phyloP scores from a whole-genome alignment of 2,329 filamentous ascomycete genomes.

The Parafenestella ontariensis region DNA sequence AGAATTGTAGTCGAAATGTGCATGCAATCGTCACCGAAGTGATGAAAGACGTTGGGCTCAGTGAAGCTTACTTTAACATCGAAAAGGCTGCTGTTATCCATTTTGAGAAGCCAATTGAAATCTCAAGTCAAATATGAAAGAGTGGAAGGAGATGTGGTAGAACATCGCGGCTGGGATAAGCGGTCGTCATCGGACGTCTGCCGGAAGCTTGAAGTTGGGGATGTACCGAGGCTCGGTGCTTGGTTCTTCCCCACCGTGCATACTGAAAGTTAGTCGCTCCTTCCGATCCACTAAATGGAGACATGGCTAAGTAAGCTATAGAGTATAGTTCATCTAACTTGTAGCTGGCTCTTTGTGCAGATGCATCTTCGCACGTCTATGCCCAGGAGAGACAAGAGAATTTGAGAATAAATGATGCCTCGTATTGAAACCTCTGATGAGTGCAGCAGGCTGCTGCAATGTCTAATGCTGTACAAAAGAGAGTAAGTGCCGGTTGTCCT shows the following conservation, averaged over 20 bases:
- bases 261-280: background rate
- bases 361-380: too few species aligned
- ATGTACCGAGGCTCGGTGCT: slow-evolving; percentile 33
- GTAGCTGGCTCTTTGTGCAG: too few species aligned
- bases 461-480: slow-evolving; percentile 11
- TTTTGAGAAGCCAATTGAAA: slow-evolving; percentile 13
- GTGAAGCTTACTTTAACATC: slow-evolving; percentile 41
- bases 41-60: background rate
- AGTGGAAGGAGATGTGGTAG: background rate
- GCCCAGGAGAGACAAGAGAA: background rate
- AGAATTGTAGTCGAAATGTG: background rate
- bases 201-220: slow-evolving; percentile 25
- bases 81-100: slow-evolving; percentile 48
- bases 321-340: background rate
- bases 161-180: slow-evolving; percentile 11
- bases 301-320: background rate
- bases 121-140: background rate
- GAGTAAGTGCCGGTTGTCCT: background rate
- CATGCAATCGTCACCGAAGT: background rate
- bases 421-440: background rate
- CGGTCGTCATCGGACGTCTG: slow-evolving; percentile 11
- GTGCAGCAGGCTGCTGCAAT: background rate
- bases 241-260: slow-evolving; percentile 5
- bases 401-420: background rate
- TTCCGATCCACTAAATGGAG: background rate